A percentile compares a stretch with the other conserved stretches of the same genome.
These are phyloP conservation scores for Scedosporium minutisporum DNA, from an alignment of 2,329 filamentous ascomycete genomes.

Conservation along the genomic window DNA sequence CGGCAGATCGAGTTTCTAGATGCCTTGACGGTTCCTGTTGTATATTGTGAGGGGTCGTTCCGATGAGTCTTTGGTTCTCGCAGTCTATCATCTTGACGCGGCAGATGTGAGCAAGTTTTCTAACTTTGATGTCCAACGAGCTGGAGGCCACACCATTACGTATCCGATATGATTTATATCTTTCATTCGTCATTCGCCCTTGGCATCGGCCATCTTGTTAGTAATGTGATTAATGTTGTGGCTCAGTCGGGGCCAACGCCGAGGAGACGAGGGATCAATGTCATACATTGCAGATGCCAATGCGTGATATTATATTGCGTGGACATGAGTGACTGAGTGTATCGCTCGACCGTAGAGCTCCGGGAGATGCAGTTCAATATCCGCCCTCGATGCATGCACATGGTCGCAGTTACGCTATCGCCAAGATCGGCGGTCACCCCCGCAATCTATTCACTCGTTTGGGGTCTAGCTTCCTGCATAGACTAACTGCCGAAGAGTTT, in stretches of 20 bases:
- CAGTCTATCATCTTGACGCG: neutral
- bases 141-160: neutral
- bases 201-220: neutral
- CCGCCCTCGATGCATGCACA: no score
- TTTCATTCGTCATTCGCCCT: neutral
- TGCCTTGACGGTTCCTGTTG: neutral
- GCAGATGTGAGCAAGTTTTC: neutral
- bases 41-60: neutral
- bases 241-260: no score
- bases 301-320: no score
- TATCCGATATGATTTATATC: conserved; percentile 1
- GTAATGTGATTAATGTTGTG: neutral
- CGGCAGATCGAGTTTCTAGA: neutral
- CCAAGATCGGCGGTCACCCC: neutral
- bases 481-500: neutral
- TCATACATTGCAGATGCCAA: neutral
- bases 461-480: neutral
- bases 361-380: no score
- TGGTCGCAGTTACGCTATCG: no score
- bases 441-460: neutral
- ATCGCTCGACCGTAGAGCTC: no score
- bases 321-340: no score
- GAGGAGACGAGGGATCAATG: neutral
- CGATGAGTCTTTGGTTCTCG: neutral
- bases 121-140: neutral